These are phyloP conservation scores for Metarhizium sp. DNA, from an alignment of 2,329 filamentous ascomycete genomes.

Conservation along the genomic window DNA sequence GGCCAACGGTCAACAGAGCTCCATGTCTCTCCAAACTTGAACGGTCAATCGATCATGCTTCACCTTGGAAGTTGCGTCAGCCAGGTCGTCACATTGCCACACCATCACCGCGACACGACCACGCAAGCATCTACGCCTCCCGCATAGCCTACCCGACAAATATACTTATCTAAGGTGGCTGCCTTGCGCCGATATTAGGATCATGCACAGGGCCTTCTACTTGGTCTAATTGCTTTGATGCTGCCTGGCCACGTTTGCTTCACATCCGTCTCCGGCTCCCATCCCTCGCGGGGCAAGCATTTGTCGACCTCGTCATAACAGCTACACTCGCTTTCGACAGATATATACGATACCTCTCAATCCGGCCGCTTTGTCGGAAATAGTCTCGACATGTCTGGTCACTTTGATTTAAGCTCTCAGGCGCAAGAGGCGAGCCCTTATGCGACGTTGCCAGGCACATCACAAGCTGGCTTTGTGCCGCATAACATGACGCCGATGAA, in stretches of 20 bases:
- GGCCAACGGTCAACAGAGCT: neutral
- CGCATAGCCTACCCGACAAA: slow-evolving; percentile 5
- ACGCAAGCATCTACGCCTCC: neutral
- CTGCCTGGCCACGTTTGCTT: neutral
- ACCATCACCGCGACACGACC: slow-evolving; percentile 9
- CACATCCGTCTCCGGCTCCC: neutral
- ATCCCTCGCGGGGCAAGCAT: neutral
- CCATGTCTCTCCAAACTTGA: neutral
- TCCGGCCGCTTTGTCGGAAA: neutral
- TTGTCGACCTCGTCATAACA: neutral
- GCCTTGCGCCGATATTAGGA: neutral
- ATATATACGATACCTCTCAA: neutral
- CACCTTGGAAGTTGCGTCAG: slow-evolving; percentile 22
- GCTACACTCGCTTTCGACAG: neutral
- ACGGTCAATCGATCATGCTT: slow-evolving; percentile 27
- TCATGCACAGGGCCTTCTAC: neutral
- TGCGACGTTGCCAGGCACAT: slow-evolving; percentile 23
- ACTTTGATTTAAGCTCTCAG: slow-evolving; percentile 19
- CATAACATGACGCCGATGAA: slow-evolving; percentile 24
- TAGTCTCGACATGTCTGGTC: slow-evolving; percentile 16
- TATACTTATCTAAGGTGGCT: neutral
- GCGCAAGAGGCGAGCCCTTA: slow-evolving; percentile 20
- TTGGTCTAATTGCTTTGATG: neutral
- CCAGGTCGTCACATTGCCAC: slow-evolving; percentile 10
- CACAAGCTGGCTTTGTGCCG: slow-evolving; percentile 16